Evolutionary conservation across 768 basidiomycete species (phyloP).

Genomic region (Daedaleopsis sinensis): DNA sequence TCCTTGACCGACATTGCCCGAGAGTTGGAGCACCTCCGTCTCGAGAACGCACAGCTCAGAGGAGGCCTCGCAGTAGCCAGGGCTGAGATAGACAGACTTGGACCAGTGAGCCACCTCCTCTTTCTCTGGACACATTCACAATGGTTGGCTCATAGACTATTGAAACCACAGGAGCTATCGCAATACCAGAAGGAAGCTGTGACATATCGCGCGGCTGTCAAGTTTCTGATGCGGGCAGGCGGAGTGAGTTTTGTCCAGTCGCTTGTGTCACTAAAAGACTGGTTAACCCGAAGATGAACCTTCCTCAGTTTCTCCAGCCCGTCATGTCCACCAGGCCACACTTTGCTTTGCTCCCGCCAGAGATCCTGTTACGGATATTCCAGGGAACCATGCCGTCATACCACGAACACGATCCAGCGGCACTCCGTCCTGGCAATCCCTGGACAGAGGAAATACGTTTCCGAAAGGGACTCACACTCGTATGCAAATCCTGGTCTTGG

Average conservation of each 20-base stretch:
- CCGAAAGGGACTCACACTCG: slow-evolving; percentile 8
- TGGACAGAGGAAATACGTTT: slow-evolving; percentile 5
- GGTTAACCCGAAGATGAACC: background rate
- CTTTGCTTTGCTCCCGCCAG: background rate
- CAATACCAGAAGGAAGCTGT: background rate
- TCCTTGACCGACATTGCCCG: slow-evolving; percentile 5
- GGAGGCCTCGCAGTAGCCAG: background rate
- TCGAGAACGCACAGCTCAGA: background rate
- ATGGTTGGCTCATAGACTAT: background rate
- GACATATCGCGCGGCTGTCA: background rate
- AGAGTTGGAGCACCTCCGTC: background rate
- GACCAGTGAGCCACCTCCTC: background rate
- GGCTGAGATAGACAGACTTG: background rate
- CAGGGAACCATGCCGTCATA: background rate
- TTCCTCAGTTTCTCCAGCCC: background rate
- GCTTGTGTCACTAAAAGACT: background rate
- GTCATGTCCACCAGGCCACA: background rate
- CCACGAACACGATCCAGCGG: slow-evolving; percentile 3
- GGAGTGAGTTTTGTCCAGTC: background rate
- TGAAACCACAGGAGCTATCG: background rate
- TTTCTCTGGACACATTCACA: background rate
- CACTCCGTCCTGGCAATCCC: background rate
- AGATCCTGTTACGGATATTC: slow-evolving; percentile 8
- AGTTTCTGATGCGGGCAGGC: slow-evolving; percentile 2
- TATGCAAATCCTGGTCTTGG: slow-evolving; percentile 8